Evolutionary conservation across 202 grass and related monocot genomes (phyloP).

Genomic region (Digitaria exilis): DNA sequence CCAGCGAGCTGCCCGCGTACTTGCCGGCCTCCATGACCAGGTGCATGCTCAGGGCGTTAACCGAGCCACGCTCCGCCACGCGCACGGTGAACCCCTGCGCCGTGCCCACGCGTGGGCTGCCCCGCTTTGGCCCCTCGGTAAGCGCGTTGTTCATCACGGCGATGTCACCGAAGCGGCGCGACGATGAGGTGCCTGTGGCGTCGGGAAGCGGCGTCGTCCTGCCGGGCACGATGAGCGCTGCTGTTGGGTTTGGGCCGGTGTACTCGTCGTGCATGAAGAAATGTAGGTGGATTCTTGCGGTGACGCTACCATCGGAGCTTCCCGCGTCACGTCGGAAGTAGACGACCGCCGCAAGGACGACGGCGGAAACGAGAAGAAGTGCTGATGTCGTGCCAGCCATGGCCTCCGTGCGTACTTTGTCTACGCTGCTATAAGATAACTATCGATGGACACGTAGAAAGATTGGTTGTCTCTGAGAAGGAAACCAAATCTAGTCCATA

Average conservation of each 20-base stretch:
- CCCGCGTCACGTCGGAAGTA: not conserved
- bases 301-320: not conserved
- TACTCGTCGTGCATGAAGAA: constrained; percentile 51
- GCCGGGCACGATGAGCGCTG: constrained; percentile 18
- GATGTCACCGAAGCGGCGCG: constrained; percentile 35
- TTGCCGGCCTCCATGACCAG: constrained; percentile 37
- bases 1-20: not conserved
- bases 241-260: constrained; percentile 15
- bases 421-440: not conserved
- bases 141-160: constrained; percentile 47
- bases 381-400: not conserved
- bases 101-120: constrained; percentile 11
- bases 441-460: not conserved
- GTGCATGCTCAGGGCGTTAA: constrained; percentile 38
- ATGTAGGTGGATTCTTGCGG: constrained; percentile 5
- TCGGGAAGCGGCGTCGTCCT: not conserved
- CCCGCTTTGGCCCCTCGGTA: constrained; percentile 4
- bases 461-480: not conserved
- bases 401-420: not conserved
- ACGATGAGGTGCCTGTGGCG: not conserved
- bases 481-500: not conserved
- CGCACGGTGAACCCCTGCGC: constrained; percentile 57
- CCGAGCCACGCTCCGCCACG: constrained; percentile 30
- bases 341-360: not conserved
- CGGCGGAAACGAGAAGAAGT: not conserved